A percentile compares a stretch with the other conserved stretches of the same genome.
Conservation (phyloP, 2,329 filamentous ascomycete species). For the Metarhizium guizhouense region DNA sequence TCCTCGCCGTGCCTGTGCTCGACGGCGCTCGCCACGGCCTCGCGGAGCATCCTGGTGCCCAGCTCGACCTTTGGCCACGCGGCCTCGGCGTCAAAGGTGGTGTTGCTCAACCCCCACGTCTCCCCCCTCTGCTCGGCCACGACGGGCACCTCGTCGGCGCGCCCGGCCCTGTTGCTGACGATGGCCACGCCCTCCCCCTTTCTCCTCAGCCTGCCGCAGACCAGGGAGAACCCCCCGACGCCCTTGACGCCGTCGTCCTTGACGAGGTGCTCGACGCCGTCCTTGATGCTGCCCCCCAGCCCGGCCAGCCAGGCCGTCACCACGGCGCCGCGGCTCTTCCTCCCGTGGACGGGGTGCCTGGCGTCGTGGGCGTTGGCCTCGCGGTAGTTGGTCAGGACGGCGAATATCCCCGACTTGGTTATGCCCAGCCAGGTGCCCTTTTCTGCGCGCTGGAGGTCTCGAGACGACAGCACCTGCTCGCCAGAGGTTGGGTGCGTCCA, state of each 20-base stretch:
- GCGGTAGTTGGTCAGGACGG: conserved; percentile 59
- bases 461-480: conserved; percentile 44
- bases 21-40: conserved; percentile 31
- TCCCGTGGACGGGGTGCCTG: conserved; percentile 42
- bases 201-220: conserved; percentile 50
- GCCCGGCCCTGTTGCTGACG: conserved; percentile 50
- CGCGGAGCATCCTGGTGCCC: conserved; percentile 38
- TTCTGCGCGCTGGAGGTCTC: conserved; percentile 53
- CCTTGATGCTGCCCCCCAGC: conserved; percentile 32
- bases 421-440: conserved; percentile 60
- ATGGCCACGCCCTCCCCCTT: conserved; percentile 47
- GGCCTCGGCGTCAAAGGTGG: conserved; percentile 41
- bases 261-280: conserved; percentile 45
- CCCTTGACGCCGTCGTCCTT: conserved; percentile 44
- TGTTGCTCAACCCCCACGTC: conserved; percentile 55
- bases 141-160: conserved; percentile 46
- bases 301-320: conserved; percentile 53
- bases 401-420: conserved; percentile 49
- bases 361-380: conserved; percentile 42
- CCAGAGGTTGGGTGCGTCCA: conserved; percentile 41
- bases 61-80: conserved; percentile 53
- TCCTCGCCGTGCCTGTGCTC: conserved; percentile 31
- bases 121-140: conserved; percentile 42
- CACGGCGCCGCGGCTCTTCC: conserved; percentile 53
- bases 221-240: conserved; percentile 57